Percentiles rank a stretch among this genome's conserved stretches.
Conservation (phyloP, 768 basidiomycete genomes). For the Hypholoma sublateritium region DNA sequence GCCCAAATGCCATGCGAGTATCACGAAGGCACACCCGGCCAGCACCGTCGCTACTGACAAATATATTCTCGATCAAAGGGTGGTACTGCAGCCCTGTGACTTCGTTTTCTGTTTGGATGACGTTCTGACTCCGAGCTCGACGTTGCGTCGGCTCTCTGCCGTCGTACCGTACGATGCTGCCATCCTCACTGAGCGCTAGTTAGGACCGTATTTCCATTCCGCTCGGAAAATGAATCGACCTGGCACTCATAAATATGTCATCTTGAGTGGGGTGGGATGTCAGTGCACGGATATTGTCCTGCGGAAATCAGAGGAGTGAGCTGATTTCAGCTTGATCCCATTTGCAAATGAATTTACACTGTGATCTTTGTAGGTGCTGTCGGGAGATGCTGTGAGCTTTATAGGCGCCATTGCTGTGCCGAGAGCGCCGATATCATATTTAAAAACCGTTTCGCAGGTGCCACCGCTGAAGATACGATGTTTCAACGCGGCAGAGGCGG, state of each 20-base stretch:
- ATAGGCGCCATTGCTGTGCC: slow-evolving; percentile 17
- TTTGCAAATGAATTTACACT: slow-evolving; percentile 13
- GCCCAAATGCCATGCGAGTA: slow-evolving; percentile 71
- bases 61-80: slow-evolving; percentile 66
- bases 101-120: slow-evolving; percentile 51
- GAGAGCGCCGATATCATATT: slow-evolving; percentile 51
- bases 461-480: slow-evolving; percentile 45
- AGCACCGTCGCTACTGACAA: slow-evolving; percentile 58
- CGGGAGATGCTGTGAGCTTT: slow-evolving; percentile 21
- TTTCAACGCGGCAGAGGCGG: slow-evolving; percentile 6
- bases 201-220: background rate
- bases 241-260: slow-evolving; percentile 67
- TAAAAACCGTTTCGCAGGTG: slow-evolving; percentile 47
- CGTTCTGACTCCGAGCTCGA: slow-evolving; percentile 41
- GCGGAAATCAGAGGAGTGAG: background rate
- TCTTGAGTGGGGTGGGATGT: slow-evolving; percentile 69
- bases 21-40: slow-evolving; percentile 71
- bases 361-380: slow-evolving; percentile 19
- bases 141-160: slow-evolving; percentile 33
- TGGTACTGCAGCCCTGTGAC: slow-evolving; percentile 69
- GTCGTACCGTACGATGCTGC: slow-evolving; percentile 64
- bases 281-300: slow-evolving; percentile 69
- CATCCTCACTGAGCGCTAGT: slow-evolving; percentile 58
- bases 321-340: too few relatives aligned
- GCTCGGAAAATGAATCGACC: slow-evolving; percentile 36